A percentile compares a stretch with the other conserved stretches of the same genome.
These are phyloP conservation scores for Ilyonectria robusta DNA, from an alignment of 2,329 filamentous ascomycete genomes.

Conservation along the genomic window DNA sequence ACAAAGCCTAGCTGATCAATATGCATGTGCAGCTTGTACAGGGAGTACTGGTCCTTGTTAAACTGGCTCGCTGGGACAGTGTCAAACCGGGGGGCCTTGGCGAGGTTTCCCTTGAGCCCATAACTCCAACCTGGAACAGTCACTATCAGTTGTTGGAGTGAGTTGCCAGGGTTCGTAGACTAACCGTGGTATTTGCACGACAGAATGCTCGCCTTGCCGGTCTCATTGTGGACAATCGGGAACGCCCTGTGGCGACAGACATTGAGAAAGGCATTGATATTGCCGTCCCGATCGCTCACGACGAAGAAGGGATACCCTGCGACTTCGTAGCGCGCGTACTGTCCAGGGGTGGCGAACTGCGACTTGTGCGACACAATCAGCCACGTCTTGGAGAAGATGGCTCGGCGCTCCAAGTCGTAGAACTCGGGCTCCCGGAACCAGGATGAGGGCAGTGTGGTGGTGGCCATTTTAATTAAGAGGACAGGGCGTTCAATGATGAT, in stretches of 20 bases:
- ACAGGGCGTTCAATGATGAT: background rate
- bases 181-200: conserved; percentile 20
- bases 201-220: conserved; percentile 9
- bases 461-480: background rate
- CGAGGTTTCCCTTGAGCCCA: conserved; percentile 19
- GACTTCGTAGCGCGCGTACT: conserved; percentile 18
- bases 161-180: background rate
- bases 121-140: conserved; percentile 17
- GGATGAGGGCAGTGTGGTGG: conserved; percentile 13
- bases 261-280: conserved; percentile 22
- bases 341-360: conserved; percentile 17
- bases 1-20: conserved; percentile 18
- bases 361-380: conserved; percentile 21
- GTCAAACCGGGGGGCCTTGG: conserved; percentile 21
- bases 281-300: conserved; percentile 12
- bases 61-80: conserved; percentile 18
- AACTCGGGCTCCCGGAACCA: conserved; percentile 21
- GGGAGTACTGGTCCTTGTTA: conserved; percentile 20
- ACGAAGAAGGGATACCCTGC: conserved; percentile 22
- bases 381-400: conserved; percentile 21
- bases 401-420: conserved; percentile 22
- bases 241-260: conserved; percentile 17
- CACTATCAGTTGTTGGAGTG: background rate
- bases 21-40: conserved; percentile 25
- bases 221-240: conserved; percentile 19